A percentile compares a stretch with the other conserved stretches of the same genome.
These are phyloP conservation scores for Pisolithus tinctorius DNA, from an alignment of 768 basidiomycete genomes.

Conservation along the genomic window DNA sequence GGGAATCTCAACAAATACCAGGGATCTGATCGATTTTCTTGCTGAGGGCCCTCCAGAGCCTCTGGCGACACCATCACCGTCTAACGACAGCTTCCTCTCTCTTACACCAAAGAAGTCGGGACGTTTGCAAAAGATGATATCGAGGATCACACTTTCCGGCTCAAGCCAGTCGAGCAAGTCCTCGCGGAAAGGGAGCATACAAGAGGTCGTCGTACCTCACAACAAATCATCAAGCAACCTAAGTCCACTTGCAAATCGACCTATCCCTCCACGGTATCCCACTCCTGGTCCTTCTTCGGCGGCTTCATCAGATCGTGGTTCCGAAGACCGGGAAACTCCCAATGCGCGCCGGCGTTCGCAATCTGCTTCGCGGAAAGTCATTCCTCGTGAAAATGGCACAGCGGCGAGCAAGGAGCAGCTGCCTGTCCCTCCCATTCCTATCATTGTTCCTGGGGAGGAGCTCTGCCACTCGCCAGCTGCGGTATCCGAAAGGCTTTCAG, in stretches of 20 bases:
- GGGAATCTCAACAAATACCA: slow-evolving; percentile 38
- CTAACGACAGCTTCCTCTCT: slow-evolving; percentile 39
- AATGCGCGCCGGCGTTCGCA: slow-evolving; percentile 22
- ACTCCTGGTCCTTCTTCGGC: slow-evolving; percentile 40
- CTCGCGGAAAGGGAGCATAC: slow-evolving; percentile 28
- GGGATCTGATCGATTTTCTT: slow-evolving; percentile 51
- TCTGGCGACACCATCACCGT: slow-evolving; percentile 10
- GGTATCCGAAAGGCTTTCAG: neutral
- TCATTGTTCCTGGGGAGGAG: slow-evolving; percentile 1
- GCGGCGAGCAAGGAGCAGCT: slow-evolving; percentile 8
- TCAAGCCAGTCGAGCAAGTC: slow-evolving; percentile 18
- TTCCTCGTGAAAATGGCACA: slow-evolving; percentile 13
- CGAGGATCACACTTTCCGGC: slow-evolving; percentile 53
- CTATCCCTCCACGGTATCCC: slow-evolving; percentile 55
- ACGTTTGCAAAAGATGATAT: slow-evolving; percentile 78
- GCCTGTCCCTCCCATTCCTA: slow-evolving; percentile 1
- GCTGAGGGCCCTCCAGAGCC: slow-evolving; percentile 48
- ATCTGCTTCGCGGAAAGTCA: slow-evolving; percentile 18
- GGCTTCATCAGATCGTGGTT: slow-evolving; percentile 29
- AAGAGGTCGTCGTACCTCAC: slow-evolving; percentile 9
- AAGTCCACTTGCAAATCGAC: slow-evolving; percentile 49
- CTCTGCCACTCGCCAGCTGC: neutral
- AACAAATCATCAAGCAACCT: slow-evolving; percentile 34
- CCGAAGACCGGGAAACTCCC: slow-evolving; percentile 10
- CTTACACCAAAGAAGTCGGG: slow-evolving; percentile 43